Evolutionary conservation across 768 basidiomycete genomes (phyloP), one percentile per base, ranked within the genome.

Genomic region (Imleria badia): DNA sequence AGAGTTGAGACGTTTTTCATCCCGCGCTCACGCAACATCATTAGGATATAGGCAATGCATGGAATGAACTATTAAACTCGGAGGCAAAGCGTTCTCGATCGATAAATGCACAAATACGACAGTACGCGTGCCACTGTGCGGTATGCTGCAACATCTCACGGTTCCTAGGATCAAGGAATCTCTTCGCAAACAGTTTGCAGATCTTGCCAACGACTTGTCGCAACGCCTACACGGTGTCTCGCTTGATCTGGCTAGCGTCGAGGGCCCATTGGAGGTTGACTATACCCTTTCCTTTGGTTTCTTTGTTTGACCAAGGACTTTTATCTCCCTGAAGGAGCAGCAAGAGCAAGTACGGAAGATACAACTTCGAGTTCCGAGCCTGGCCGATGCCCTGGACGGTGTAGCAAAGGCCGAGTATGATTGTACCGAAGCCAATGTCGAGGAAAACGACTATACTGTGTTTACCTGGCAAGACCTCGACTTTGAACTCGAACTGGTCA

Each of bases 391-490:
- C 1, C 69, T 92, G 31, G 72, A 70, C 13, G 66, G 77, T 14
- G 84, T 96, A 11, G 75, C 75, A 0, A 74, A 69, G 1, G 86
- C 86, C 1, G 92, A 98, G 62, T 76, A 78, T 1, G 89, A 87
- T 49, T 97, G 95, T 71, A 73, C 73, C 5, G 82, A 84, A 8
- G 95, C 94, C 11, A 97, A 98, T 56, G 88, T 98, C 7, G 96
- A 98, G 65, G 95, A 97, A 71, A 98, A 97, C 66, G 96, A 98
- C 67, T 91, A 95, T 68, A 96, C 94, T 0, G 84, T 96, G 3
- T 89, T 95, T 65, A 91, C 90, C 5, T 84, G 79, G 58, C 89
- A 92, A 70, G 95, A 98, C 69, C 78, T 97, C 39, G 85, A 87
- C 54, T 97, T 94, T 60, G 95, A 98, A 72, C 78, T 94, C 1